These are phyloP conservation scores for Torulaspora pretoriensis DNA, from an alignment of 1,139 yeast genomes.

Conservation along the genomic window DNA sequence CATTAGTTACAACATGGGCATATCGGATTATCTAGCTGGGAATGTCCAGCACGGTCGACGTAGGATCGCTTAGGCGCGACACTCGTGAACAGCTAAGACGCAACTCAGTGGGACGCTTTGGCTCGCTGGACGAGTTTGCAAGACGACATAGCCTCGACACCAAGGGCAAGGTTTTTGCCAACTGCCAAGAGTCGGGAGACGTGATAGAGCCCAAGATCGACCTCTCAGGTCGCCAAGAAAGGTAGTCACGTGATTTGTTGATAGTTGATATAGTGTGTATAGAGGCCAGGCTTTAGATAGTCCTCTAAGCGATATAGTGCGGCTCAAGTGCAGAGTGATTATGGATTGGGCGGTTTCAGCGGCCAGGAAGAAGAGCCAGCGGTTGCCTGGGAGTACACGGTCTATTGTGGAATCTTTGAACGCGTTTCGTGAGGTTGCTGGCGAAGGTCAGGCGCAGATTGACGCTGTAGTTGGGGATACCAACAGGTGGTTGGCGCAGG, in stretches of 20 bases:
- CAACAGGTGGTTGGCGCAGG: conserved; percentile 22
- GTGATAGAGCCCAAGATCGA: conserved; percentile 19
- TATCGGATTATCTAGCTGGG: too few relatives aligned
- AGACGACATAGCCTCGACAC: conserved; percentile 20
- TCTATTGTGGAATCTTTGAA: conserved; percentile 34
- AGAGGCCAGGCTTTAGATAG: not conserved
- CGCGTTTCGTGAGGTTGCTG: conserved; percentile 25
- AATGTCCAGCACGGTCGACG: not conserved
- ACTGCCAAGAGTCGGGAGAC: conserved; percentile 24
- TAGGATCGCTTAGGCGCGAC: conserved; percentile 8
- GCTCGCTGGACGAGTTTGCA: conserved; percentile 24
- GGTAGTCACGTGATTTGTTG: conserved; percentile 2
- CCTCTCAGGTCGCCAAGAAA: conserved; percentile 2
- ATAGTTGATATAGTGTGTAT: not conserved
- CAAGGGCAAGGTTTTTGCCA: conserved; percentile 26
- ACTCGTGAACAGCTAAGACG: conserved; percentile 31
- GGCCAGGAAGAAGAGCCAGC: conserved; percentile 29
- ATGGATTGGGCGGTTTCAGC: conserved; percentile 35
- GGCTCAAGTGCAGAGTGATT: not conserved
- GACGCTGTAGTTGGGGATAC: conserved; percentile 20
- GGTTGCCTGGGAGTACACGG: conserved; percentile 32
- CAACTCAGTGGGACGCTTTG: conserved; percentile 25
- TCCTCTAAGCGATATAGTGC: not conserved
- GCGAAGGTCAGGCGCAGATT: conserved; percentile 23
- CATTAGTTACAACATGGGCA: not conserved